These are phyloP conservation scores for Dorcoceras hygrometricum DNA, from an alignment of 257 asterid species.

Conservation along the genomic window DNA sequence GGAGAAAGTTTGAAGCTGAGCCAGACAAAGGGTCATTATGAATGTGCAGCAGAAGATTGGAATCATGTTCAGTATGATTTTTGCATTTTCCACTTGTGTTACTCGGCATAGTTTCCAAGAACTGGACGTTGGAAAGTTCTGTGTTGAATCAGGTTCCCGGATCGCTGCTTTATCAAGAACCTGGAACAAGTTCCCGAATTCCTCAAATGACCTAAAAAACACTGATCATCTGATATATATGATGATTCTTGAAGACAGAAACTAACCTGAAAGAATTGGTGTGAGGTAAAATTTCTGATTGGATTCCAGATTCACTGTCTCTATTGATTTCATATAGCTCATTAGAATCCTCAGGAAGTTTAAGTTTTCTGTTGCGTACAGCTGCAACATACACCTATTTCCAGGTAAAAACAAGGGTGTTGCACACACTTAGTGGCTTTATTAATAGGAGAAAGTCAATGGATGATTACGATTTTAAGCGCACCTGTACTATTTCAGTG, in stretches of 20 bases:
- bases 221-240: not conserved
- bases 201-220: not conserved
- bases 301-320: slow-evolving; percentile 44
- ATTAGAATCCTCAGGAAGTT: slow-evolving; percentile 41
- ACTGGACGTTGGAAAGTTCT: slow-evolving; percentile 19
- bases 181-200: slow-evolving; percentile 23
- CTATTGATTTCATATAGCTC: slow-evolving; percentile 46
- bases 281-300: slow-evolving; percentile 51
- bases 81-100: slow-evolving; percentile 81
- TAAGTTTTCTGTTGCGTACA: slow-evolving; percentile 51
- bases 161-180: slow-evolving; percentile 81
- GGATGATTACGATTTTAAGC: not conserved
- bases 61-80: slow-evolving; percentile 51
- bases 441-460: too few relatives aligned
- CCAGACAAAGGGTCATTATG: slow-evolving; percentile 76
- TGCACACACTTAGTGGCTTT: too few relatives aligned
- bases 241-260: not conserved
- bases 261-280: slow-evolving; percentile 45
- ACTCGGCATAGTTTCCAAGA: slow-evolving; percentile 75
- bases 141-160: slow-evolving; percentile 24
- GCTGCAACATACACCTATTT: slow-evolving; percentile 63
- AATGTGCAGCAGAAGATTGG: slow-evolving; percentile 72
- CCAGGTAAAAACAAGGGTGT: not conserved
- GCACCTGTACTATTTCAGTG: slow-evolving; percentile 53
- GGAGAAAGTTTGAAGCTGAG: slow-evolving; percentile 81